Evolutionary conservation across 116 monocot genomes (phyloP).

Genomic region (Dioscorea cayenensis): DNA sequence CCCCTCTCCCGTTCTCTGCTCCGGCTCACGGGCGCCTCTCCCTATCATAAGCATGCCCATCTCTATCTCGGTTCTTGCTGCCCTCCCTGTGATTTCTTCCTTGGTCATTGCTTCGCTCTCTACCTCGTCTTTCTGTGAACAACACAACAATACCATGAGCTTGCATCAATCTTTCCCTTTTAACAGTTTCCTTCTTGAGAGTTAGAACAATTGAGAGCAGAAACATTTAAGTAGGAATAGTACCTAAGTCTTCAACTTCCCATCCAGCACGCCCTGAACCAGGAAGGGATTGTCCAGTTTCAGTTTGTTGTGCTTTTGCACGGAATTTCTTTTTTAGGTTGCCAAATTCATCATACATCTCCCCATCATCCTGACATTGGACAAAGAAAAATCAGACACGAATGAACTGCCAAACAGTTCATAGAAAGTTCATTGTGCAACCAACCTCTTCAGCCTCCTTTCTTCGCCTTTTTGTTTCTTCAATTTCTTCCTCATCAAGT

Average conservation of each 20-base stretch:
- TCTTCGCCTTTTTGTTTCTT: slow-evolving; percentile 85
- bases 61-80: slow-evolving; percentile 40
- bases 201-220: neutral
- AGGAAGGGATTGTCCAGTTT: slow-evolving; percentile 34
- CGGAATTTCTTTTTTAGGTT: slow-evolving; percentile 99
- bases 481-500: slow-evolving; percentile 97
- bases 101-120: slow-evolving; percentile 56
- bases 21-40: slow-evolving; percentile 49
- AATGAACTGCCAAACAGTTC: neutral
- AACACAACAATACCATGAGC: neutral
- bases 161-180: neutral
- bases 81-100: slow-evolving; percentile 40
- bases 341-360: slow-evolving; percentile 99
- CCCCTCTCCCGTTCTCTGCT: slow-evolving; percentile 61
- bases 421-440: neutral
- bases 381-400: slow-evolving; percentile 1
- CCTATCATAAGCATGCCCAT: slow-evolving; percentile 27
- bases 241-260: slow-evolving; percentile 94
- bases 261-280: slow-evolving; percentile 98
- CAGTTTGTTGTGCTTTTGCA: slow-evolving; percentile 75
- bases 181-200: too few species aligned
- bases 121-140: slow-evolving; percentile 33
- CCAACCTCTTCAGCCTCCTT: slow-evolving; percentile 86
- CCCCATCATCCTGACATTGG: slow-evolving; percentile 85
- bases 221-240: neutral